phyloP scores from a whole-genome alignment of 1,139 yeast genomes.

The Yamadazyma oceani region DNA sequence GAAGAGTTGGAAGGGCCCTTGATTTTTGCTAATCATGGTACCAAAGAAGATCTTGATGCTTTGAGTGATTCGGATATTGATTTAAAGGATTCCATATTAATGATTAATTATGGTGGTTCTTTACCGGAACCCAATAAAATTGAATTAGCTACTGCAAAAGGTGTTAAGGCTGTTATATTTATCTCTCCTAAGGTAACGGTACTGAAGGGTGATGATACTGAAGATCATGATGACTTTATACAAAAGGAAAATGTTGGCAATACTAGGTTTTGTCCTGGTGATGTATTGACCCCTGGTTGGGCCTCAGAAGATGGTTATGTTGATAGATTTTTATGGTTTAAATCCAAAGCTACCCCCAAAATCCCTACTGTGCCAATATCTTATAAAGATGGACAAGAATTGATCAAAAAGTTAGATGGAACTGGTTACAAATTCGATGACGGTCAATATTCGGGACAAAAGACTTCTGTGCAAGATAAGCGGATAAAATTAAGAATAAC shows the following conservation, averaged over 20 bases:
- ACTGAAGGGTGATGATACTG: conserved; percentile 30
- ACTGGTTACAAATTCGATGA: conserved; percentile 43
- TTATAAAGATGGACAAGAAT: conserved; percentile 59
- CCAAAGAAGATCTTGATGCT: conserved; percentile 51
- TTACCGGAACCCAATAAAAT: conserved; percentile 42
- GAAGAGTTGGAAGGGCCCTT: conserved; percentile 56
- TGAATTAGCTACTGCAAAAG: conserved; percentile 28
- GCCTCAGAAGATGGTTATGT: conserved; percentile 46
- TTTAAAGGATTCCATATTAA: conserved; percentile 46
- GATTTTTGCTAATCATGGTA: conserved; percentile 61
- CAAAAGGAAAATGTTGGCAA: conserved; percentile 67
- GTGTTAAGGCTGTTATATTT: conserved; percentile 39
- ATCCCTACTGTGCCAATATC: conserved; percentile 80
- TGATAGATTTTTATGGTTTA: conserved; percentile 40
- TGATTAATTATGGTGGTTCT: conserved; percentile 61
- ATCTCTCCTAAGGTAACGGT: conserved; percentile 28
- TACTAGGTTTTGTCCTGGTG: conserved; percentile 71
- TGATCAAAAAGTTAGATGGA: conserved; percentile 48
- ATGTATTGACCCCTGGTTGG: conserved; percentile 79
- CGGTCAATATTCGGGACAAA: conserved; percentile 31
- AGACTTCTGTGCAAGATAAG: conserved; percentile 25
- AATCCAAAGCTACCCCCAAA: conserved; percentile 58
- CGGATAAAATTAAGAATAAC: conserved; percentile 40
- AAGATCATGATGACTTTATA: conserved; percentile 47
- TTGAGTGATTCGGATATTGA: conserved; percentile 39